Evolutionary conservation across 306 rosid genomes (phyloP), one percentile per base, ranked within the genome.

Genomic region (Ammopiptanthus mongolicus): DNA sequence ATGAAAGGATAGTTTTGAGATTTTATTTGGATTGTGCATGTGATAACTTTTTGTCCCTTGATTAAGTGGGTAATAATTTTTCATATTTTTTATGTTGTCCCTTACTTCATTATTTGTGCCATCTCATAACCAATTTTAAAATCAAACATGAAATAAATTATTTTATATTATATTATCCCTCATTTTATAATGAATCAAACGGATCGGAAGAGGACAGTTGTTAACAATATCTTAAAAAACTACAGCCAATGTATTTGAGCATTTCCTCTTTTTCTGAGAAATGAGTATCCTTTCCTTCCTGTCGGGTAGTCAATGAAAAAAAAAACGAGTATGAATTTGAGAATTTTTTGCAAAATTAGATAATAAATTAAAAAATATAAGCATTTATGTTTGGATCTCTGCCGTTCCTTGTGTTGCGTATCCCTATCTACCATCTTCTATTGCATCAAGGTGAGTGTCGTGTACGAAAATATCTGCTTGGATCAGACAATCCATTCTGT

Each of bases 401-500:
- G 23, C 3, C 31, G 62, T 61, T 81, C 23, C 73, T 61, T 25
- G 28, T 17, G 71, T 63, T 23, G 34, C 59, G 41, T 73, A 23
- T 81, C 70, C 80, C 48, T 5, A 55, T 47, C 33, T 5, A 59
- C 46, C 51, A 33, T 72, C 39, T 79, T 39, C 83, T 37, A 46
- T 42, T 33, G 31, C 48, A 61, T 58, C 73, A 73, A 78, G 59
- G 82, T 34, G 78, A 56, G 89, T 73, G 86, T 87, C 85, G 85
- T 70, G 65, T 74, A 85, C 89, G 85, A 81, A 76, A 81, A 78
- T 78, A 46, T 82, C 50, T 61, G 72, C 28, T 80, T 29, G 66
- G 77, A 39, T 79, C 64, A 7, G 15, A n/a, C 64, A 70, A 46
- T 14, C 73, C 5, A 50, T 33, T 41, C 44, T 47, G 13, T 12